A percentile compares a stretch with the other conserved stretches of the same genome.
Conservation (phyloP, 345 rosid species). For the Eucalyptus melliodora region DNA sequence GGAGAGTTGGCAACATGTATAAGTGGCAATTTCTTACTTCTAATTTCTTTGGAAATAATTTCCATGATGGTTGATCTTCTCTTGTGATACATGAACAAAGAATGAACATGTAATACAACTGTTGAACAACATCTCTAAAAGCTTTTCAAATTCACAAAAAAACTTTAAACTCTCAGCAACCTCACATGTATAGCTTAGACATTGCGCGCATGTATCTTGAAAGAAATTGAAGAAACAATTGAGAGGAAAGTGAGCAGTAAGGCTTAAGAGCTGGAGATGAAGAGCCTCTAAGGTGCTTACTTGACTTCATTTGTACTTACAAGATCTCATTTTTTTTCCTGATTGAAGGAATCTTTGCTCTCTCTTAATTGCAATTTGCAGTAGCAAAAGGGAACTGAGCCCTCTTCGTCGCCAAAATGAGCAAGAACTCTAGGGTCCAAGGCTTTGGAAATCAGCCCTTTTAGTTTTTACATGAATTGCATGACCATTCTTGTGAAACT, state of each 20-base stretch:
- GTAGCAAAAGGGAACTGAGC: not conserved
- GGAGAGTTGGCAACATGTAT: rapidly evolving
- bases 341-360: no score
- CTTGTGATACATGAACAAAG: no score
- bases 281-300: no score
- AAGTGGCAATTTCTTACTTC: rapidly evolving
- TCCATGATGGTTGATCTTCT: no score
- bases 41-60: not conserved
- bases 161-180: rapidly evolving
- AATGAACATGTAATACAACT: rapidly evolving
- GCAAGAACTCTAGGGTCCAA: not conserved
- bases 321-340: not conserved
- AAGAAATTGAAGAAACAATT: not conserved
- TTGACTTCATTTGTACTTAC: not conserved
- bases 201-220: not conserved
- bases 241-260: not conserved
- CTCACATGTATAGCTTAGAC: not conserved
- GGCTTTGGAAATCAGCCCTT: not conserved
- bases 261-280: not conserved
- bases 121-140: rapidly evolving
- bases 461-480: not conserved
- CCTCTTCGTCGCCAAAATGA: rapidly evolving
- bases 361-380: not conserved
- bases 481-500: rapidly evolving
- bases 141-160: rapidly evolving